Evolutionary conservation across 2,329 filamentous ascomycete genomes (phyloP), one percentile per base, ranked within the genome.

Genomic region (Pleoardoris graminearum): DNA sequence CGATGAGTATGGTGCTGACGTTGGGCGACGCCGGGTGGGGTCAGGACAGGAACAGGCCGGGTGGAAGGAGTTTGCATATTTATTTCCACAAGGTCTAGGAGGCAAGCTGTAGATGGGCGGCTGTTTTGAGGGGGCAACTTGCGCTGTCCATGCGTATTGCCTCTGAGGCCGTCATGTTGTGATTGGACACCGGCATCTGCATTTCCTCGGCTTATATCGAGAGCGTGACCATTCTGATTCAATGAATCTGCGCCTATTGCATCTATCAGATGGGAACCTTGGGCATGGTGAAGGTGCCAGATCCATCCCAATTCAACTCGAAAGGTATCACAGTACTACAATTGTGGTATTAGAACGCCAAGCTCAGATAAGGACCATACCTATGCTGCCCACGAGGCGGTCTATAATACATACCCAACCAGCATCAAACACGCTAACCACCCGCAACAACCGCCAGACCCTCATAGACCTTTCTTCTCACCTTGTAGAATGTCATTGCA

Each of bases 381-480:
- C 41, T 32, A n/a, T n/a, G 16, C 41, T 33, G 17, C 27, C 27
- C 27, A 2, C n/a, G 17, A 22, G 21, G 32, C n/a, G 27, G 41
- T 44, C 32, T 33, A 44, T n/a, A 38, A 22, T 33, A 44, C 41
- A 44, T 22, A 12, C 7, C 5, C 17, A 21, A 6, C 25, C 39
- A 30, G 12, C 3, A 11, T 14, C 37, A 41, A 41, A 41, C n/a
- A n/a, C 22, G 21, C n/a, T 44, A 90, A 43, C 81, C 83, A 39
- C 89, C 90, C 14, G 88, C 88, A 60, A 99, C 92, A 54, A 97
- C 90, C 29, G 94, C 94, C 69, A 99, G 75, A 7, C 91, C 92
- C 62, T 96, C 90, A 71, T 99, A 99, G 59, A 99, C 95, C 74
- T 90, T 91, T 75, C 81, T 86, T 76, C 90, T 90, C 8, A 97